These are phyloP conservation scores for Sicyos edulis DNA, from an alignment of 306 rosid species.

Conservation along the genomic window DNA sequence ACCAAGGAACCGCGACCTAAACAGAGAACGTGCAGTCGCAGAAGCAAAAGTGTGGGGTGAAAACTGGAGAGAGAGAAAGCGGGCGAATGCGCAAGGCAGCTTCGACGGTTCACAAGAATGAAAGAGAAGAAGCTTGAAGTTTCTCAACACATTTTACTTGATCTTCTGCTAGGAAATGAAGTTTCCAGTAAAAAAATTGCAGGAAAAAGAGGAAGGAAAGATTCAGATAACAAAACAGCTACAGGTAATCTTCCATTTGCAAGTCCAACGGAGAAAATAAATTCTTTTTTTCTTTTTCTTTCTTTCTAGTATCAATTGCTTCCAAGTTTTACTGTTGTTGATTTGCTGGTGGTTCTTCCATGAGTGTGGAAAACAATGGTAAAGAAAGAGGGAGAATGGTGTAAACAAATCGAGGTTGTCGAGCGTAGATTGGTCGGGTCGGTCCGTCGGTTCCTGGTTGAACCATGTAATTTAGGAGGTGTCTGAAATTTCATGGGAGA, in stretches of 20 bases:
- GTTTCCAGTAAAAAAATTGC: conserved; percentile 4
- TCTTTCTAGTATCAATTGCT: conserved; percentile 23
- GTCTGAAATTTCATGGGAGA: conserved; percentile 3
- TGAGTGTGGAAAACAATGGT: conserved; percentile 29
- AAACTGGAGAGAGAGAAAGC: conserved; percentile 92
- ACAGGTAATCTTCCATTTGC: conserved; percentile 9
- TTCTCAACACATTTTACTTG: neutral
- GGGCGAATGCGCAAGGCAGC: conserved; percentile 73
- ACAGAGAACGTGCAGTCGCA: conserved; percentile 91
- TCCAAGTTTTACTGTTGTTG: conserved; percentile 38
- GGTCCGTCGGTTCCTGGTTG: neutral
- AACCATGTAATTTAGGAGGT: conserved; percentile 8
- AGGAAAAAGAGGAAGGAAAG: conserved; percentile 14
- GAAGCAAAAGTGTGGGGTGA: conserved; percentile 97
- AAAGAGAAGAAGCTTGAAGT: conserved; percentile 14
- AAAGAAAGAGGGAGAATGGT: neutral
- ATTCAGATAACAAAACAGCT: neutral
- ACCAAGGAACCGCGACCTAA: conserved; percentile 82
- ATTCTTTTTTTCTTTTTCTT: conserved; percentile 16
- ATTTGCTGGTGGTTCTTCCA: conserved; percentile 36
- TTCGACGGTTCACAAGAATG: conserved; percentile 81
- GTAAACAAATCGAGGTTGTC: conserved; percentile 15
- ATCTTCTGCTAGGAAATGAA: conserved; percentile 23
- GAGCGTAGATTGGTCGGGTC: neutral
- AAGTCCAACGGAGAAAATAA: conserved; percentile 28